Percentiles rank a stretch among this genome's conserved stretches.
These are phyloP conservation scores for Grigorovia humatica DNA, from an alignment of 805 yeast species.

Conservation along the genomic window DNA sequence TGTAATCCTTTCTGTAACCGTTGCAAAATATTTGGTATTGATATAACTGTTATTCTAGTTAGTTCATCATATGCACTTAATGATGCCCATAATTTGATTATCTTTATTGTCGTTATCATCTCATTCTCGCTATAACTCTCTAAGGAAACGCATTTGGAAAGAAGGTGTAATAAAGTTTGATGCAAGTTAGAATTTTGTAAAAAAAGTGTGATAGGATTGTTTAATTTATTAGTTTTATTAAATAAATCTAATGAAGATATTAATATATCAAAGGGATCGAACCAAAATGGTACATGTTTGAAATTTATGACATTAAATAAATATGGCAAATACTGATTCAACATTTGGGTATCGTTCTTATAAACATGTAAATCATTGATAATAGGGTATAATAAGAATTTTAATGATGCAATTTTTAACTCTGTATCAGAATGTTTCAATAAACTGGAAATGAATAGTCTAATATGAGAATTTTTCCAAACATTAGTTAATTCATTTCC, in stretches of 20 bases:
- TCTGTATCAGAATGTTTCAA: constrained; percentile 15
- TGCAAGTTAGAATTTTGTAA: constrained; percentile 17
- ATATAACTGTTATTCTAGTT: constrained; percentile 17
- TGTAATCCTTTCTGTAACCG: constrained; percentile 17
- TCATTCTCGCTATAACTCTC: constrained; percentile 11
- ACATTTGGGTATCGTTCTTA: constrained; percentile 8
- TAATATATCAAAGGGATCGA: constrained; percentile 22
- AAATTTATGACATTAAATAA: constrained; percentile 18
- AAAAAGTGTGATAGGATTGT: constrained; percentile 19
- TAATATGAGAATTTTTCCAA: constrained; percentile 12
- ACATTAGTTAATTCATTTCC: constrained; percentile 1
- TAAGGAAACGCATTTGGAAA: constrained; percentile 16
- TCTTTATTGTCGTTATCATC: constrained; percentile 12
- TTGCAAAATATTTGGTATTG: constrained; percentile 12
- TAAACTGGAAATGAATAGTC: constrained; percentile 15
- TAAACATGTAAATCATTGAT: constrained; percentile 7
- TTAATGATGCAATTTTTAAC: constrained; percentile 17
- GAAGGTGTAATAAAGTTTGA: constrained; percentile 16
- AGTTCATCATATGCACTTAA: constrained; percentile 22
- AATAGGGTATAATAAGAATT: constrained; percentile 13
- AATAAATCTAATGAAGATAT: constrained; percentile 14
- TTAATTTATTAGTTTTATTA: constrained; percentile 15
- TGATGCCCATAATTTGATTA: constrained; percentile 21
- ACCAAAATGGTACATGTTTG: constrained; percentile 24
- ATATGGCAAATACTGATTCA: constrained; percentile 18